Evolutionary conservation across 169 alveolate genomes (phyloP), one percentile per base, ranked within the genome.

Genomic region (Plasmodium gaboni): DNA sequence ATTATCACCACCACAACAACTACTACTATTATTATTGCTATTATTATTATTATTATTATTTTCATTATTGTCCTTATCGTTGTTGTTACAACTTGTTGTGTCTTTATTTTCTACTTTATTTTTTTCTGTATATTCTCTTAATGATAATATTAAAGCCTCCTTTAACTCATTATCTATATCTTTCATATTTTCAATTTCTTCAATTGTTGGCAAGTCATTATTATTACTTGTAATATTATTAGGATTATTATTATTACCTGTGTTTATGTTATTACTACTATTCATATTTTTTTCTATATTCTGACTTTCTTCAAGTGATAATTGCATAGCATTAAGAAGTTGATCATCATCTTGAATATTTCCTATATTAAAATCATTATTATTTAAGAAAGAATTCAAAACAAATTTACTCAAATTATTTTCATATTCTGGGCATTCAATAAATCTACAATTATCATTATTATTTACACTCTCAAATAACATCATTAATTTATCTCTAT

Each of bases 401-500:
- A 83, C 85, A 70, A 59, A 83, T 46, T 61, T 70, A 9, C 86
- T 69, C 13, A 83, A 50, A 6, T 83, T 83, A 42, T 87, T 95
- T 28, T 71, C 89, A 9, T 93, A 93, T 22, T 97, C 97, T 15
- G 93, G 93, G 7, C 96, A 94, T 64, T 97, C 97, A 26, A 97
- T 74, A 28, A 95, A 95, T 78, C 96, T 95, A 12, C 97, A 94
- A 50, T 95, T 95, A 53, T 94, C 94, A 61, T 94, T 92, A 53
- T 93, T 93, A 71, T 96, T 95, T 2, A 95, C 98, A 57, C 95
- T 93, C 12, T 95, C 94, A 50, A 95, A 94, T 50, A 97, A 86
- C n/a, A 85, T 93, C 76, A 94, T 92, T 8, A 97, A 93, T 73
- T 93, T 93, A 38, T 88, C 96, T 63, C 94, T 89, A 74, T 97